Evolutionary conservation across 164 flowering plant species (phyloP).

Genomic region (Aristolochia fimbriata): DNA sequence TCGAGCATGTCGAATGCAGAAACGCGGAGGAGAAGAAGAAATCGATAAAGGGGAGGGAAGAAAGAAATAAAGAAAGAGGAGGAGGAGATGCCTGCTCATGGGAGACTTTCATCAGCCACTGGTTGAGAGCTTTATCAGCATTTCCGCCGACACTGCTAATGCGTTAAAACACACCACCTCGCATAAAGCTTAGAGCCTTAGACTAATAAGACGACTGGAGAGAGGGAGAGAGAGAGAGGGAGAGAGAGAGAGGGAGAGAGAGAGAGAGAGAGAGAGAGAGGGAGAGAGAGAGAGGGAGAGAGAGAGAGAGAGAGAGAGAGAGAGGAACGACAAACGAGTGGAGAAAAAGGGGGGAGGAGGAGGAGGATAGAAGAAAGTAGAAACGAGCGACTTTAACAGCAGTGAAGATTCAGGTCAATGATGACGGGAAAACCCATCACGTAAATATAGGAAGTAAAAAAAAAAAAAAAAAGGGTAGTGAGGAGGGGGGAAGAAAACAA

Average conservation of each 20-base stretch:
- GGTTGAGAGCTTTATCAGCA: constrained; percentile 16
- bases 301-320: not conserved
- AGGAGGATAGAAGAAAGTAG: not conserved
- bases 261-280: not conserved
- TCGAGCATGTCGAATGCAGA: constrained; percentile 13
- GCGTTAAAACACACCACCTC: constrained; percentile 10
- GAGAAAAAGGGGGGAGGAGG: not conserved
- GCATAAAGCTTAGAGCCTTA: too few species aligned
- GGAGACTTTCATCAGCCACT: constrained; percentile 9
- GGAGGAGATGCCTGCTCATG: too few species aligned
- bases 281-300: not conserved
- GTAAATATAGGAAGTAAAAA: not conserved
- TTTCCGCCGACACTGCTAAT: constrained; percentile 33
- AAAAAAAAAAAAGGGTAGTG: too few species aligned
- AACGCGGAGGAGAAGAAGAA: not conserved
- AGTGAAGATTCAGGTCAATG: not conserved
- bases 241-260: not conserved
- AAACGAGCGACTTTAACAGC: not conserved
- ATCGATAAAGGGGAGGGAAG: too few species aligned
- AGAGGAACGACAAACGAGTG: too few species aligned
- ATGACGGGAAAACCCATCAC: not conserved
- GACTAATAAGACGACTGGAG: not conserved
- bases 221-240: not conserved
- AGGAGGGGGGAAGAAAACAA: too few species aligned
- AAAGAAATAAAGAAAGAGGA: too few species aligned